Conservation (phyloP, 495 filamentous ascomycete genomes). For the Monascus purpureus region DNA sequence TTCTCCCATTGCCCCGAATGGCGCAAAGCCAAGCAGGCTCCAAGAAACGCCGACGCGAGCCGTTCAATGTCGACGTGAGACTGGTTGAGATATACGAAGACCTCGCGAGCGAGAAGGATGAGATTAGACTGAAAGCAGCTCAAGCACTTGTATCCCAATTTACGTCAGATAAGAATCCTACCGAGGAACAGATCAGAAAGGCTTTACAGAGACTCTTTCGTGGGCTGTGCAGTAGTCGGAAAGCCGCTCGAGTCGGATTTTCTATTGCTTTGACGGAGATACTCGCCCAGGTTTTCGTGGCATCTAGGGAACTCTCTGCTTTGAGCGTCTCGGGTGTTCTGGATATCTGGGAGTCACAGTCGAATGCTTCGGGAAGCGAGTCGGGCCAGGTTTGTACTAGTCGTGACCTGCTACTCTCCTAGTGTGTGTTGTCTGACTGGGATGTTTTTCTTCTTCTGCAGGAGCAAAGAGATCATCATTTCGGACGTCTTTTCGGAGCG, state of each 20-base stretch:
- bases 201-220: constrained; percentile 55
- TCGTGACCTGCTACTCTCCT: no score
- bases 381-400: constrained; percentile 42
- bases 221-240: constrained; percentile 78
- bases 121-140: constrained; percentile 35
- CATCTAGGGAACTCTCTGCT: constrained; percentile 14
- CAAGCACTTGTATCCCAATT: constrained; percentile 32
- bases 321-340: constrained; percentile 39
- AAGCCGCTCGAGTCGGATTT: constrained; percentile 83
- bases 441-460: constrained; percentile 26
- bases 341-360: constrained; percentile 52
- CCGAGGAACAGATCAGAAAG: constrained; percentile 29
- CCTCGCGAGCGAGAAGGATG: constrained; percentile 37
- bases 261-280: constrained; percentile 80
- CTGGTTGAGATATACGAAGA: constrained; percentile 43
- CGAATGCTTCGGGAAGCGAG: constrained; percentile 46
- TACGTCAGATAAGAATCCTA: constrained; percentile 24
- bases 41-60: constrained; percentile 34
- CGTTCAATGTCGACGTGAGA: constrained; percentile 30
- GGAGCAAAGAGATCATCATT: constrained; percentile 72
- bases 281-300: constrained; percentile 40
- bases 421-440: no score
- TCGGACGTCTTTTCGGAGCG: constrained; percentile 76
- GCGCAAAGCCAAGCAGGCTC: constrained; percentile 11
- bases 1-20: no score